phyloP scores from a whole-genome alignment of 768 basidiomycete genomes.

The Termitomyces heimii region DNA sequence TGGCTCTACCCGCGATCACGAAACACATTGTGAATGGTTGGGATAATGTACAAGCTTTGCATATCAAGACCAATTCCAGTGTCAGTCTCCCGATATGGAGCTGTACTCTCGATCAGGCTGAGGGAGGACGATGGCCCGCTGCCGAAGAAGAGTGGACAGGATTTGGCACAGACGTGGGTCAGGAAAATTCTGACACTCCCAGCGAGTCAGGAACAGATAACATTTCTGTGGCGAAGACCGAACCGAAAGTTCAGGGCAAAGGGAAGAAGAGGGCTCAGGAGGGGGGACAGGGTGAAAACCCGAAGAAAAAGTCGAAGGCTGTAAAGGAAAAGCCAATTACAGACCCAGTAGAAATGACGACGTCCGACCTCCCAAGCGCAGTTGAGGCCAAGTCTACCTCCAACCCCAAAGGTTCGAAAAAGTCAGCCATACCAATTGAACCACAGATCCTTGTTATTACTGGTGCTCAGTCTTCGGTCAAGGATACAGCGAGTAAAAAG shows the following conservation, averaged over 20 bases:
- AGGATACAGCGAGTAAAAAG: background rate
- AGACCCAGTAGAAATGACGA: background rate
- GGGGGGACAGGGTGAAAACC: slow-evolving; percentile 29
- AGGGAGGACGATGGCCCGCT: slow-evolving; percentile 53
- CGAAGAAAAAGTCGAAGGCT: slow-evolving; percentile 40
- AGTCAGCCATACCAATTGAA: background rate
- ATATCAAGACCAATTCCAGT: slow-evolving; percentile 86
- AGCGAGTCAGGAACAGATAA: background rate
- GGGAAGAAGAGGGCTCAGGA: slow-evolving; percentile 17
- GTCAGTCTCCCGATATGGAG: slow-evolving; percentile 89
- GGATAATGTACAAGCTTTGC: slow-evolving; percentile 85
- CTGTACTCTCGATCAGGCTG: slow-evolving; percentile 57
- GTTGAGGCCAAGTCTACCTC: background rate
- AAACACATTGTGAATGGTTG: slow-evolving; percentile 72
- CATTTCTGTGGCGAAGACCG: background rate
- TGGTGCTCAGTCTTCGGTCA: background rate
- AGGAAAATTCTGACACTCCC: background rate
- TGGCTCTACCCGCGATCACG: slow-evolving; percentile 71
- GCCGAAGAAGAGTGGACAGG: background rate
- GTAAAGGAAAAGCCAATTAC: slow-evolving; percentile 13
- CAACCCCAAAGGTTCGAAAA: background rate
- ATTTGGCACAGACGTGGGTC: background rate
- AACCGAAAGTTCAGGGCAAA: slow-evolving; percentile 2
- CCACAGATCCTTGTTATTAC: background rate
- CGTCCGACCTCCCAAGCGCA: background rate